These are phyloP conservation scores for Neurospora sp. DNA, from an alignment of 495 filamentous ascomycete genomes.

Conservation along the genomic window DNA sequence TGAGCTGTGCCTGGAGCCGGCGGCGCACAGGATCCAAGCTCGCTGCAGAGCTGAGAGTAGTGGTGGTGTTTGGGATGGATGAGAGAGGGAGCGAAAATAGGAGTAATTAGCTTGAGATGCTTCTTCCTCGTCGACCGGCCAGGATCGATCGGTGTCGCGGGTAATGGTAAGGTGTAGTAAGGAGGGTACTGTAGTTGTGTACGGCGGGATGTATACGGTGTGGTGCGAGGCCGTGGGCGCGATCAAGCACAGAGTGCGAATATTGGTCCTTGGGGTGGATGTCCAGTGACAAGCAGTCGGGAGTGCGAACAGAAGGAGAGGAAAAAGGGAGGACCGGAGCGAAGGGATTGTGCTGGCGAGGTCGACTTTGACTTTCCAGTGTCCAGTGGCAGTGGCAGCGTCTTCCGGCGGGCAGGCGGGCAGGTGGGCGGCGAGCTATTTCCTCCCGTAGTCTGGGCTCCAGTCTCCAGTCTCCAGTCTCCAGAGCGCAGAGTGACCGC, in stretches of 20 bases:
- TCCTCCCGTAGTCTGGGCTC: not conserved
- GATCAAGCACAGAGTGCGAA: not conserved
- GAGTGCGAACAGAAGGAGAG: not conserved
- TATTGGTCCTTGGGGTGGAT: not conserved
- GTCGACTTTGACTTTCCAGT: not conserved
- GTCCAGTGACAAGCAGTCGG: not conserved
- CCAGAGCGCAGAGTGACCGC: not conserved
- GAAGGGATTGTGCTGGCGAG: not conserved
- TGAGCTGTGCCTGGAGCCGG: not conserved
- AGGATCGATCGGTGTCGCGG: not conserved
- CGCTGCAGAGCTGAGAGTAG: not conserved
- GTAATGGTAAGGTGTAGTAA: not conserved
- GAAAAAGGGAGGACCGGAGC: not conserved
- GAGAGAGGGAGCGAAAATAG: not conserved
- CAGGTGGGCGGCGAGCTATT: not conserved
- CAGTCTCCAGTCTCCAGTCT: not conserved
- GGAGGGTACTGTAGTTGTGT: not conserved
- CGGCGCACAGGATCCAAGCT: not conserved
- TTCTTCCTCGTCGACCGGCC: not conserved
- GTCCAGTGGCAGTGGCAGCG: not conserved
- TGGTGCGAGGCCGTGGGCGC: not conserved
- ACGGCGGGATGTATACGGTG: not conserved
- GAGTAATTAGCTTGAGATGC: not conserved
- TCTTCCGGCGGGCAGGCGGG: not conserved
- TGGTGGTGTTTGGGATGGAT: not conserved